Conservation (phyloP, 73 alveolate species). For the Paramecium tetraurelia region DNA sequence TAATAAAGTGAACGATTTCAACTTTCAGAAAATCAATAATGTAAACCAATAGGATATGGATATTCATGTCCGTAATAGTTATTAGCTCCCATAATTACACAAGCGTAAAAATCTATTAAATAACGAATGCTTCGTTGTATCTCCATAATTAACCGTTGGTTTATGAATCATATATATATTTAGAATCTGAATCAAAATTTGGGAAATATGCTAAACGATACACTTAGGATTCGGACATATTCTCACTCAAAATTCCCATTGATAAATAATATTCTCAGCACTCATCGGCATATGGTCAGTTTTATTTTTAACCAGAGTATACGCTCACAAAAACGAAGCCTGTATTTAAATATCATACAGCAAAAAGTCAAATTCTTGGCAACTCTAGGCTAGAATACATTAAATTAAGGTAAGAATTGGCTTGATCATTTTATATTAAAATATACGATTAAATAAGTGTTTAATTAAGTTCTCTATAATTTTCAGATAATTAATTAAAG, state of each 20-base stretch:
- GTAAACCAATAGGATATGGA: neutral
- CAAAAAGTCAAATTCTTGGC: slow-evolving; percentile 17
- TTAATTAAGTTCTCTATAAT: neutral
- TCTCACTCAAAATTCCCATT: neutral
- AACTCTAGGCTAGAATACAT: neutral
- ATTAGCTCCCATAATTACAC: neutral
- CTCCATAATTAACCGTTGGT: neutral
- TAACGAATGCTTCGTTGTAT: neutral
- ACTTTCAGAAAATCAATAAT: neutral
- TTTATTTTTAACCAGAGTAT: neutral
- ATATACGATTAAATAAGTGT: neutral
- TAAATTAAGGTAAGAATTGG: neutral
- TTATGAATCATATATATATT: neutral
- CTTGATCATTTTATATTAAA: neutral
- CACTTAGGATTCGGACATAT: neutral
- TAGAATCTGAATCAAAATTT: neutral
- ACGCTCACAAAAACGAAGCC: neutral
- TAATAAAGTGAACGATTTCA: neutral
- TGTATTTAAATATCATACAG: neutral
- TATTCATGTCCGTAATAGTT: neutral
- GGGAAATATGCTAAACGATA: neutral
- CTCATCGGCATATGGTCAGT: neutral
- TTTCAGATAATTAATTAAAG: neutral
- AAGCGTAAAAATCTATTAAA: neutral
- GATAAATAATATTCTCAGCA: neutral